Evolutionary conservation across 305 asterid genomes (phyloP), one percentile per base, ranked within the genome.

Genomic region (Fraxinus floribunda): DNA sequence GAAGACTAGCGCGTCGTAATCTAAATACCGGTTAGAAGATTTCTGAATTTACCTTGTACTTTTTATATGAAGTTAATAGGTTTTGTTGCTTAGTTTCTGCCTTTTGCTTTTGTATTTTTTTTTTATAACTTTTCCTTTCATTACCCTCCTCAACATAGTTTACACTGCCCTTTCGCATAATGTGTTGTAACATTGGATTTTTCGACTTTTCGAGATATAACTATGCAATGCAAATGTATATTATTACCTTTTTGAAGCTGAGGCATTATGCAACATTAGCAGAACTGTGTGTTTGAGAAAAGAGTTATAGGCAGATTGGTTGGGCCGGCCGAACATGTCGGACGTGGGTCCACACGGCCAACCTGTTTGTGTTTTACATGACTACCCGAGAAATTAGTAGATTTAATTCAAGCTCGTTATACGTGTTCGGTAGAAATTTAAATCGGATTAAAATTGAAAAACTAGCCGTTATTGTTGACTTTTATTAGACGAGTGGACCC

Each of bases 1-100:
- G 83, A 90, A 87, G 79, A 80, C 76, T 57, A 87, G 85, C 52
- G 84, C 71, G 89, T 86, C 35, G 74, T 82, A 81, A 72, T 85
- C 86, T 81, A 76, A 81, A 36, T 46, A 44, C n/a, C 13, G 55
- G 3, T 39, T 39, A 39, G 9, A 39, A 39, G 46, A 39, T 39
- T 39, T 39, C 32, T 29, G 32, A 29, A 29, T 29, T 29, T 39
- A 39, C 46, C 46, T 39, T 39, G 0, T 39, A 39, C 11, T 1
- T 41, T 41, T 41, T 41, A 41, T 41, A 41, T 41, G 49, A 10
- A 0, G 75, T 84, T 70, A 68, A 22, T 18, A 41, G 76, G 76
- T 79, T 77, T 79, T 79, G 80, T 75, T 75, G 77, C 24, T 36
- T 44, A 75, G 77, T 44, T 44, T 35, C 80, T 32, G 46, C 46